Evolutionary conservation across 495 filamentous ascomycete genomes (phyloP), one percentile per base, ranked within the genome.

Genomic region (Aspergillus affinis): DNA sequence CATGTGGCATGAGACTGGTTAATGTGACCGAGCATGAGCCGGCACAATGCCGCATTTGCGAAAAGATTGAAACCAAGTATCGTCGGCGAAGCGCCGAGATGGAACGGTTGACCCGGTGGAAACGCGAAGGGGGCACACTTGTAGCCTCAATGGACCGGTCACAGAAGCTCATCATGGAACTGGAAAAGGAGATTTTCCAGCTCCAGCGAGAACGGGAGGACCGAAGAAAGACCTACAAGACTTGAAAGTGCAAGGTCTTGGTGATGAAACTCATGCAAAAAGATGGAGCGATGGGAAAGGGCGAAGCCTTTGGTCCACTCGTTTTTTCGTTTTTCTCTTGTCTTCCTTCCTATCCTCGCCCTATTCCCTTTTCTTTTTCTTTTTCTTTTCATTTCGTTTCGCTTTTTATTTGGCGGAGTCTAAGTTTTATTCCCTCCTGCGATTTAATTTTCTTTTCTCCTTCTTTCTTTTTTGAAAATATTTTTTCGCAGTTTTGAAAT

Each of bases 1-100:
- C 94, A 47, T 98, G 94, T 77, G 94, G 94, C 67, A 92, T 97
- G 81, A 94, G 89, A 80, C 86, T 97, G 69, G 88, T 97, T 71
- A 75, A 79, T 85, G 85, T 78, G 72, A 87, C 77, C 85, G 90
- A 72, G 68, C 82, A 63, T 73, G 82, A 69, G 67, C 64, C 63
- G 61, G 64, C 78, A 52, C 84, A 86, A 65, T 97, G 93, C 79
- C 88, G 87, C 65, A 81, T 91, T 62, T 98, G 94, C 83, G 89
- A 93, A 65, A 92, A 94, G 77, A 89, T 96, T 69, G 86, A 91
- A 64, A 93, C 91, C 72, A 97, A 96, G 75, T 73, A 81, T 68
- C 85, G 92, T 52, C 88, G 92, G 62, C 83, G 87, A 66, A 78
- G 72, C 68, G 87, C 89, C 75, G 90, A 96, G 80, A 66, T 81